Base-by-base conservation (phyloP, 2,329 filamentous ascomycete genomes). In the Pleomassaria siparia region DNA sequence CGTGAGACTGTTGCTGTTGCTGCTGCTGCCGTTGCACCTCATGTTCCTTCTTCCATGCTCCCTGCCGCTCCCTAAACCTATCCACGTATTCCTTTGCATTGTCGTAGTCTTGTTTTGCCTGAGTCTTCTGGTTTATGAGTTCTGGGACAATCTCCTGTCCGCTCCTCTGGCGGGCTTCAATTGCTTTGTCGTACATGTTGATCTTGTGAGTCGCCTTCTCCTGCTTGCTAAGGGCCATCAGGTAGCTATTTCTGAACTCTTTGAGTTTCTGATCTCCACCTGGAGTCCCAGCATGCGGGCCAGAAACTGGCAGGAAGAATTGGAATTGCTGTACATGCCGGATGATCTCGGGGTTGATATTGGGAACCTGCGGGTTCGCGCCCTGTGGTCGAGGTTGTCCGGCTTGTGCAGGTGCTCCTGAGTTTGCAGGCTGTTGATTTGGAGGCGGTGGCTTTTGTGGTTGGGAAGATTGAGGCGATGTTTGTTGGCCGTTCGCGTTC, bases 251-350 rank as follows among this genome's bases (percentile, higher is more conserved):
- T 40, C 62, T 64, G 46, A 66, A 61, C 37, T 71, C 68, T 48
- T 69, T 68, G 30, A 70, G 15, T 46, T 69, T 71, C 7, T 52
- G 45, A 12, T 72, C 66, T 11, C 60, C 66, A 37, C 71, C 69
- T 21, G 67, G 64, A 10, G 67, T 71, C 12, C 70, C 69, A 4
- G 51, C 44, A 13, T 59, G 50, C 13, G 63, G 59, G 4, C 56
- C 63, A 15, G 46, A 48, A 2, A 57, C 57, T 9, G 70, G 70
- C 18, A 70, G 53, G 26, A 55, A 55, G 47, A 63, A 69, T 2
- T 59, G 59, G 47, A 72, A 72, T 10, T 58, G 57, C 35, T 66
- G 59, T 18, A 72, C 64, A 52, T 72, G 68, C 51, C 67, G 63
- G 37, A 72, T 47, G 39, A 72, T 72, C 24, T 64, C 59, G 15